Percentiles rank a stretch among this genome's conserved stretches.
phyloP scores from a whole-genome alignment of 1,284 basidiomycete species.

The Lentinus polychrous region DNA sequence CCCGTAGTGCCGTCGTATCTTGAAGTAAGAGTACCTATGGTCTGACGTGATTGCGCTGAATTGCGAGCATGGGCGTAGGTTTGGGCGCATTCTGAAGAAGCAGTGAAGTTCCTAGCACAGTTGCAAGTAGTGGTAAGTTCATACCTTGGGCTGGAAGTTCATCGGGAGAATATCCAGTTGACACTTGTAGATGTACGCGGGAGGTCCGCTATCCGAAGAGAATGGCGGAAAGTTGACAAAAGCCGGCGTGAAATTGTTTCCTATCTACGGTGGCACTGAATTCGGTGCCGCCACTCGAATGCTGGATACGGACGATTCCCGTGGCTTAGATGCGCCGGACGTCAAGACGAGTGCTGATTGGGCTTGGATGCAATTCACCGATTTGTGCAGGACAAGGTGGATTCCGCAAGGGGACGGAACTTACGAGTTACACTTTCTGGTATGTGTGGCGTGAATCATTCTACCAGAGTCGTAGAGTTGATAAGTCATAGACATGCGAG shows the following conservation, averaged over 20 bases:
- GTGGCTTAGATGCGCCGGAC: background rate
- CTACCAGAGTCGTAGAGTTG: background rate
- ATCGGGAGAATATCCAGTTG: background rate
- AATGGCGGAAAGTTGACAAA: conserved; percentile 8
- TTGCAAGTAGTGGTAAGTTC: conserved; percentile 10
- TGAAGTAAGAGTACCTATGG: conserved; percentile 10
- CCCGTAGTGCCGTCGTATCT: conserved; percentile 14
- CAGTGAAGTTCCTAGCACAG: conserved; percentile 10
- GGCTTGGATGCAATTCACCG: conserved; percentile 22
- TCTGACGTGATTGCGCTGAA: too few relatives aligned
- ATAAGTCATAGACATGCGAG: conserved; percentile 10
- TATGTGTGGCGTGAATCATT: conserved; percentile 11
- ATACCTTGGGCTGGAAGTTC: too few relatives aligned
- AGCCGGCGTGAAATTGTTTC: conserved; percentile 8
- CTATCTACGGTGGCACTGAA: conserved; percentile 13
- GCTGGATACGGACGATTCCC: conserved; percentile 9
- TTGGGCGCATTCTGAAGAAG: conserved; percentile 13
- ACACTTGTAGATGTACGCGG: conserved; percentile 5
- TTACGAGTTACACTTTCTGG: conserved; percentile 27
- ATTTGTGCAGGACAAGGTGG: conserved; percentile 20
- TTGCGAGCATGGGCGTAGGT: conserved; percentile 5
- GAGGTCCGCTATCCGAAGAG: conserved; percentile 9
- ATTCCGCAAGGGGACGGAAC: conserved; percentile 21
- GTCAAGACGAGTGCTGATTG: conserved; percentile 17
- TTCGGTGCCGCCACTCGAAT: conserved; percentile 7